Conservation (phyloP, 2,329 filamentous ascomycete genomes). For the Penicillium crustosum region DNA sequence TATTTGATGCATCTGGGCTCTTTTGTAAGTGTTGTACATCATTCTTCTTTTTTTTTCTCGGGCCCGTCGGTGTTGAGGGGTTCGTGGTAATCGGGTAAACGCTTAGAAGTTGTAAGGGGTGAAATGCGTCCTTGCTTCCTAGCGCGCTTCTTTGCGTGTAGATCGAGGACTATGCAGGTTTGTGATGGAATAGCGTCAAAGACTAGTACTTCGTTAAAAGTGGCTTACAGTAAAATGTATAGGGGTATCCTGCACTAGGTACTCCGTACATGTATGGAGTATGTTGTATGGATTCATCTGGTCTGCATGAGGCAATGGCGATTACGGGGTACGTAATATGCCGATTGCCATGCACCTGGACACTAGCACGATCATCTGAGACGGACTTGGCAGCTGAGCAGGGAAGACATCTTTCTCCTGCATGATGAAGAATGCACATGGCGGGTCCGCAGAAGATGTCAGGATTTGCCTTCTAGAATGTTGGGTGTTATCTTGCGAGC, state of each 20-base stretch:
- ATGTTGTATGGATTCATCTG: not conserved
- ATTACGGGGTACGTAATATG: not conserved
- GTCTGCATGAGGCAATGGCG: not conserved
- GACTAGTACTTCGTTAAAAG: not conserved
- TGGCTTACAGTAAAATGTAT: not conserved
- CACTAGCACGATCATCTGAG: not conserved
- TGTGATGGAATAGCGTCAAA: not conserved
- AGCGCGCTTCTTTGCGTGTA: slow-evolving; percentile 1
- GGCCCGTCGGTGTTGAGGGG: not conserved
- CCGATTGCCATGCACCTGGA: not conserved
- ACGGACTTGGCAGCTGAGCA: not conserved
- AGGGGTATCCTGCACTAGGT: not conserved
- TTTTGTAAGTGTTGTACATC: not conserved
- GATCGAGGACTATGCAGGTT: not conserved
- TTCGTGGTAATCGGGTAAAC: not conserved
- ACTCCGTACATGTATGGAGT: not conserved
- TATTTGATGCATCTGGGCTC: not conserved
- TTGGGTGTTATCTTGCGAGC: not conserved
- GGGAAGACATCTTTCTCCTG: not conserved
- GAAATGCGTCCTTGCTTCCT: not conserved
- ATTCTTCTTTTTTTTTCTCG: not conserved
- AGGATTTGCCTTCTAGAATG: not conserved
- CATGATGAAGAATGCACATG: slow-evolving; percentile 5
- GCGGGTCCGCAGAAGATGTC: not conserved
- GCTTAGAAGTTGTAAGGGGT: not conserved